phyloP scores from a whole-genome alignment of 257 asterid genomes.

The Ocimum tenuiflorum region DNA sequence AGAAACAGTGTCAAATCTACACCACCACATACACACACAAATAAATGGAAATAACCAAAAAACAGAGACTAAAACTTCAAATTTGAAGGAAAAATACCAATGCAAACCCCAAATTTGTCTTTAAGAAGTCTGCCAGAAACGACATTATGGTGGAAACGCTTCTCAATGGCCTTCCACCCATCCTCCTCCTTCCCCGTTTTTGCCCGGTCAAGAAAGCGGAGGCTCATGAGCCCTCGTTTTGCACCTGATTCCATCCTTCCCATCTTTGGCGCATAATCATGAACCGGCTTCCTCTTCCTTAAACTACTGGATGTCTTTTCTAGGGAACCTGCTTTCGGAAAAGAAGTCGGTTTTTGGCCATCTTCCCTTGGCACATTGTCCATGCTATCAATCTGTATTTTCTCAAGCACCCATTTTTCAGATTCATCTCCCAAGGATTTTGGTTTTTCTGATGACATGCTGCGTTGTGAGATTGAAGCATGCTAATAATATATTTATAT shows the following conservation, averaged over 20 bases:
- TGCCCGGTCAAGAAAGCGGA: constrained; percentile 68
- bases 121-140: constrained; percentile 47
- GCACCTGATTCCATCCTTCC: constrained; percentile 56
- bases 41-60: no score
- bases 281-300: constrained; percentile 25
- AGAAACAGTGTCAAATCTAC: not conserved
- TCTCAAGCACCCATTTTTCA: constrained; percentile 45
- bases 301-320: constrained; percentile 9
- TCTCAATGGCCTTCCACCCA: constrained; percentile 63
- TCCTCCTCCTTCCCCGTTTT: constrained; percentile 78
- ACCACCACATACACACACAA: not conserved
- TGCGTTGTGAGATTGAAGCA: not conserved
- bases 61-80: no score
- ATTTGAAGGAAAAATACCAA: constrained; percentile 40
- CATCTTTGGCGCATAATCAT: constrained; percentile 25
- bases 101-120: constrained; percentile 80
- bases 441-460: constrained; percentile 24
- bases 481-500: not conserved
- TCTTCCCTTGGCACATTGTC: constrained; percentile 29
- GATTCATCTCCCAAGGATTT: constrained; percentile 28
- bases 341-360: not conserved
- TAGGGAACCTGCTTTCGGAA: not conserved
- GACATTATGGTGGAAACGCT: constrained; percentile 40
- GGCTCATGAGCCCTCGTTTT: constrained; percentile 53
- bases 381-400: constrained; percentile 41